phyloP scores from a whole-genome alignment of 2,329 filamentous ascomycete genomes.

The Sporothrix globosa region DNA sequence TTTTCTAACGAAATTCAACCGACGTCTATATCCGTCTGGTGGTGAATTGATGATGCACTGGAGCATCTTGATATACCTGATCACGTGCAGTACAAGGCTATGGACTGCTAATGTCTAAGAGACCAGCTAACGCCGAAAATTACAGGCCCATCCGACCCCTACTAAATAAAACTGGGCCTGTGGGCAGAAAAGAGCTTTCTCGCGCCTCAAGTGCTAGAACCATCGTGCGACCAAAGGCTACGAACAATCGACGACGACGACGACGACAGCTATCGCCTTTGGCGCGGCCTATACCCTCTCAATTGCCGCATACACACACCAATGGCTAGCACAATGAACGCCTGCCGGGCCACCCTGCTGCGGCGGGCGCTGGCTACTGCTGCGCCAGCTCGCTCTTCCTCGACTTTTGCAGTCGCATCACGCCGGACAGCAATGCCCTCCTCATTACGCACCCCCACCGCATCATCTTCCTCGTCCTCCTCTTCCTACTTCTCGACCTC shows the following conservation, averaged over 20 bases:
- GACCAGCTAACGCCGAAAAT: conserved; percentile 21
- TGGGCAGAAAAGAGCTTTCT: conserved; percentile 25
- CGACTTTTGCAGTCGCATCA: conserved; percentile 39
- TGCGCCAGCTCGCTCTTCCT: conserved; percentile 40
- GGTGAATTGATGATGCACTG: background rate
- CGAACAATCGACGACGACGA: background rate
- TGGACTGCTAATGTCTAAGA: background rate
- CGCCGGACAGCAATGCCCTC: conserved; percentile 18
- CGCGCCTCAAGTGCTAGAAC: conserved; percentile 1
- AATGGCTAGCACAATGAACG: conserved; percentile 44
- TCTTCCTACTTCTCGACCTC: conserved; percentile 42
- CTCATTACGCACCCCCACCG: conserved; percentile 32
- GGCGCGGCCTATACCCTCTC: background rate
- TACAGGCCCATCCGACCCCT: conserved; percentile 2
- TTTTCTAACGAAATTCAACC: background rate
- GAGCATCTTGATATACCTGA: background rate
- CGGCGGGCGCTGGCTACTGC: conserved; percentile 48
- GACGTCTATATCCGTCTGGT: background rate
- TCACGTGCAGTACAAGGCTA: conserved; percentile 14
- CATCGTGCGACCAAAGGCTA: conserved; percentile 9
- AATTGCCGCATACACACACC: background rate
- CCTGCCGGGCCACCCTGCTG: conserved; percentile 57
- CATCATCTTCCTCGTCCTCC: conserved; percentile 45
- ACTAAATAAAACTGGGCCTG: conserved; percentile 19
- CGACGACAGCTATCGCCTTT: background rate